Base-by-base conservation (phyloP, 2,329 filamentous ascomycete genomes). In the Calonectria leucothoes region DNA sequence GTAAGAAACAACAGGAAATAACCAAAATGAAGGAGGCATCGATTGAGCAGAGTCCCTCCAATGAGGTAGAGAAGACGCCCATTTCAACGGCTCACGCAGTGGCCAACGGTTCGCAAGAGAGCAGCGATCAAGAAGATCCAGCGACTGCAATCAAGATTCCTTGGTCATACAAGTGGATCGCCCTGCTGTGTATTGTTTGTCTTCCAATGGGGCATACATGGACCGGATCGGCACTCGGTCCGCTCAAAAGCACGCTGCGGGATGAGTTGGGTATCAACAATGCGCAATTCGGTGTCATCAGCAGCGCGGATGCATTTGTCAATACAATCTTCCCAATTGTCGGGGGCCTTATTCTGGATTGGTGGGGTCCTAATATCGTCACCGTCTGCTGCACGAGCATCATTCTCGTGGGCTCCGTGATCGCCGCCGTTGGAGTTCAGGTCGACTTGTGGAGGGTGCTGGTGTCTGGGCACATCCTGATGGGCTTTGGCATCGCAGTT, bases 241-340 rank as follows among this genome's bases (percentile, higher is more conserved):
- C 77, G 20, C 68, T 79, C 27, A 80, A 80, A 63, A 80, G 78
- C 55, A 80, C 76, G 6, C 64, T 80, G 0, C 78, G 78, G 14
- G 67, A 75, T 8, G 77, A 80, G 49, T 69, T 80, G 20, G 70
- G 68, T 11, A 76, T 80, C 49, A 79, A 63, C n/a, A 80, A 80
- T 27, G 72, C 77, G 8, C 78, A 80, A 51, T 79, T 80, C 55
- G 78, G 76, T n/a, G 77, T 80, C 27, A 78, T 79, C 29, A 70
- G 67, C 71, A 79, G 75, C 55, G 77, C 78, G 11, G 78, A 80
- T 51, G 68, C 78, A 12, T 79, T 80, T 33, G 76, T 80, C 55
- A 80, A 80, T 70, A 74, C 77, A 14, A 69, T 79, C n/a, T 78
- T 80, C 29, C 76, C 78, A 17, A 80, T 64, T 6, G 25, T 64